A percentile compares a stretch with the other conserved stretches of the same genome.
phyloP scores from a whole-genome alignment of 2,329 filamentous ascomycete species.

The Ceratocystis variospora region DNA sequence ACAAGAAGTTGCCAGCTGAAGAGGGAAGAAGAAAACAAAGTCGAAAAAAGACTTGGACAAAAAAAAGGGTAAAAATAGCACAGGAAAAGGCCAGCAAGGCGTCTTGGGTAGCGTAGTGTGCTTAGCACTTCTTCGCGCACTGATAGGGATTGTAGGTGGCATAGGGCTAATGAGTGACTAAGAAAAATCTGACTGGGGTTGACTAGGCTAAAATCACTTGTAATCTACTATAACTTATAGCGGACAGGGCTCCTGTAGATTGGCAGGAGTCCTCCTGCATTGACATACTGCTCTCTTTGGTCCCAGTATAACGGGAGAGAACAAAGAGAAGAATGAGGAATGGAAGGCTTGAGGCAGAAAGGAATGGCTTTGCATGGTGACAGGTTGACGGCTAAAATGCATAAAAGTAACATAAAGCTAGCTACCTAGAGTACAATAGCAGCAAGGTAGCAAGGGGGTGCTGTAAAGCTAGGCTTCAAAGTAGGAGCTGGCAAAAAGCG shows the following conservation, averaged over 20 bases:
- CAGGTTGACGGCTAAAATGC: background rate
- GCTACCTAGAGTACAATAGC: background rate
- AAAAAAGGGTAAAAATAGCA: too few species aligned
- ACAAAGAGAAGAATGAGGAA: background rate
- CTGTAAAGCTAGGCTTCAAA: background rate
- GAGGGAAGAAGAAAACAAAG: background rate
- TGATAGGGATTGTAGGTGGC: background rate
- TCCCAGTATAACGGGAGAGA: background rate
- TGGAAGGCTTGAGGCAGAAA: background rate
- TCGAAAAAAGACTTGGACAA: background rate
- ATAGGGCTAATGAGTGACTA: background rate
- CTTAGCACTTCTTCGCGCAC: background rate
- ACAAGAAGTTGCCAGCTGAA: background rate
- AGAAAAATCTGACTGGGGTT: too few species aligned
- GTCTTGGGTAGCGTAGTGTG: background rate
- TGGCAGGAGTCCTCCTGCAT: background rate
- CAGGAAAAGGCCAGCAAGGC: slow-evolving; percentile 9
- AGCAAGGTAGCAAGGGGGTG: background rate
- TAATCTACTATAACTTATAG: background rate
- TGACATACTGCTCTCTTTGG: background rate
- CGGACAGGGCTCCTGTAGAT: background rate
- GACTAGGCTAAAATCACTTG: background rate
- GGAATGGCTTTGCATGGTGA: slow-evolving; percentile 5
- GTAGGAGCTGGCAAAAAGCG: background rate
- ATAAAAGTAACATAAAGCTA: too few species aligned